phyloP scores from a whole-genome alignment of 495 filamentous ascomycete genomes.

The Cercophora newfieldiana region DNA sequence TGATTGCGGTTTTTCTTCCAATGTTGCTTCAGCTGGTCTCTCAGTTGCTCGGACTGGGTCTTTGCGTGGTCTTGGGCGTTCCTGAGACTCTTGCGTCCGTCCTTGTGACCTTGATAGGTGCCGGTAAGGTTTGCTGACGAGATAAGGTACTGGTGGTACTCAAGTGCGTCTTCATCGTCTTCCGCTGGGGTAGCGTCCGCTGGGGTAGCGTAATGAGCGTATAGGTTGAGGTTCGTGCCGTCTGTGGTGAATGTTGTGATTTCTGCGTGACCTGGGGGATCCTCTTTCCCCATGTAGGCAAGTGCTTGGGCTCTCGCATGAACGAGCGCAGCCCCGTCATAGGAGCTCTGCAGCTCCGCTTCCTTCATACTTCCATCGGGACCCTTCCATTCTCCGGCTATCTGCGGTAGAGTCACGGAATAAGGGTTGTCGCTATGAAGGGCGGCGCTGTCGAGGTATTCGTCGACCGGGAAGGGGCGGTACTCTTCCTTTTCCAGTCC shows the following conservation, averaged over 20 bases:
- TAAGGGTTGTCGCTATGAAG: conserved; percentile 25
- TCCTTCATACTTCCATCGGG: conserved; percentile 21
- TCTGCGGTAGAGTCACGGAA: conserved; percentile 27
- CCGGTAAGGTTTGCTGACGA: conserved; percentile 22
- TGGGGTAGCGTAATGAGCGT: conserved; percentile 31
- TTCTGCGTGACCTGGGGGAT: conserved; percentile 28
- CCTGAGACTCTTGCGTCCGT: conserved; percentile 26
- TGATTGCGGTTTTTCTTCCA: not conserved
- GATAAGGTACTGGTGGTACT: conserved; percentile 33
- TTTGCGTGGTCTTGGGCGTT: conserved; percentile 30
- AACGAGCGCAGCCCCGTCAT: conserved; percentile 10
- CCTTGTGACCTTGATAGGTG: conserved; percentile 24
- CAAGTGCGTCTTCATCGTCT: conserved; percentile 26
- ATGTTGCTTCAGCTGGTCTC: not conserved
- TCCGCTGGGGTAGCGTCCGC: too few species aligned
- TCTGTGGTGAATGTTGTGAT: conserved; percentile 35
- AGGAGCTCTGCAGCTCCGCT: conserved; percentile 24
- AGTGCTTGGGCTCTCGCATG: conserved; percentile 1
- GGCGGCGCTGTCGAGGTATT: conserved; percentile 27
- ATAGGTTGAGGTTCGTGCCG: conserved; percentile 29
- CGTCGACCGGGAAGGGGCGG: conserved; percentile 28
- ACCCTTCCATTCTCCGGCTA: conserved; percentile 34
- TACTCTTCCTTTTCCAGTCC: conserved; percentile 25
- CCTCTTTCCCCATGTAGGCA: conserved; percentile 9
- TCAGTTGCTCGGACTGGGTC: conserved; percentile 21